These are phyloP conservation scores for Rosa chinensis DNA, from an alignment of 306 rosid genomes.

Conservation along the genomic window DNA sequence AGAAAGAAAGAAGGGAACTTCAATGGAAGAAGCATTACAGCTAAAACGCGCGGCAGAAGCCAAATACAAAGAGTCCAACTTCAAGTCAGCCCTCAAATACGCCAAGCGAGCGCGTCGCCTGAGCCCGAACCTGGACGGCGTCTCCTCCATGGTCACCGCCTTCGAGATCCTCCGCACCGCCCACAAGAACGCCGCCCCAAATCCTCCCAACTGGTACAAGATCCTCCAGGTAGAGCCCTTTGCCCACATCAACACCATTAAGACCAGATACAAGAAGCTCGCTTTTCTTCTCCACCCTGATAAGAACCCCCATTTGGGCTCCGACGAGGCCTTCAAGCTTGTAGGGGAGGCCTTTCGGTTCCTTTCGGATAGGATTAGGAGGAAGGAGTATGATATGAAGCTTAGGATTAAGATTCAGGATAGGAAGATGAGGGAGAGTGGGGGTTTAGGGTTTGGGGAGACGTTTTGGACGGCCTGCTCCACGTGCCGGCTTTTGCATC, in stretches of 20 bases:
- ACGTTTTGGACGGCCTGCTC: slow-evolving; percentile 86
- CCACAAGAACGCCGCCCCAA: slow-evolving; percentile 13
- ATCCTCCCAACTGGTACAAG: slow-evolving; percentile 52
- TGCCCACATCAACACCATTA: slow-evolving; percentile 46
- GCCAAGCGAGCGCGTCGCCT: slow-evolving; percentile 60
- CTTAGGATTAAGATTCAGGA: slow-evolving; percentile 62
- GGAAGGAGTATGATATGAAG: slow-evolving; percentile 64
- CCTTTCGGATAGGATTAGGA: slow-evolving; percentile 55
- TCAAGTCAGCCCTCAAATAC: slow-evolving; percentile 62
- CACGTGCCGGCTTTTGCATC: slow-evolving; percentile 71
- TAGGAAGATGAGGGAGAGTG: slow-evolving; percentile 32
- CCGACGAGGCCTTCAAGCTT: slow-evolving; percentile 79
- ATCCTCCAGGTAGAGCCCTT: slow-evolving; percentile 67
- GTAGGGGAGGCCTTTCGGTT: slow-evolving; percentile 61
- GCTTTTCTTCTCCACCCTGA: slow-evolving; percentile 70
- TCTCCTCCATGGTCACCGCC: slow-evolving; percentile 59
- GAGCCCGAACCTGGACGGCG: slow-evolving; percentile 45
- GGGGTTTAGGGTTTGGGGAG: slow-evolving; percentile 20
- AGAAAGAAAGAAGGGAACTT: background rate
- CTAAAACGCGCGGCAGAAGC: slow-evolving; percentile 50
- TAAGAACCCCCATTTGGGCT: slow-evolving; percentile 51
- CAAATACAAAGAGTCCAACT: slow-evolving; percentile 46
- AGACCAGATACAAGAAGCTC: slow-evolving; percentile 67
- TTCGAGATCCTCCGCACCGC: slow-evolving; percentile 53
- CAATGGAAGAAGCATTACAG: slow-evolving; percentile 45